Conservation (phyloP, 2,329 filamentous ascomycete genomes). For the Cylindrodendrum hubeiense region DNA sequence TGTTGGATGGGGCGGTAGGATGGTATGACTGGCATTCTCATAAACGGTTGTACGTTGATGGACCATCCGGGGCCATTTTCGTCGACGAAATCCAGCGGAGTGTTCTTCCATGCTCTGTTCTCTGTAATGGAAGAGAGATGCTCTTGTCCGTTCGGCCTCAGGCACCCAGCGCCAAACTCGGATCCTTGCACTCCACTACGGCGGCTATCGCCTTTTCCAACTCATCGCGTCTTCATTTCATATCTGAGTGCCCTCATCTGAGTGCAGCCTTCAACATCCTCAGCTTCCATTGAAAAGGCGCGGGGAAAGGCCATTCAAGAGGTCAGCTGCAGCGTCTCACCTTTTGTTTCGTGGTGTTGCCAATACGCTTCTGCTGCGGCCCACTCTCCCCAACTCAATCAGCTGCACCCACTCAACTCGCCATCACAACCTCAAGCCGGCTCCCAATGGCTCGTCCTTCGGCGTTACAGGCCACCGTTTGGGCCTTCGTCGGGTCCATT, state of each 20-base stretch:
- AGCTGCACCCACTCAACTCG: neutral
- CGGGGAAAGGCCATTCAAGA: too few species aligned
- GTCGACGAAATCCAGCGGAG: neutral
- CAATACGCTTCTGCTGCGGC: too few species aligned
- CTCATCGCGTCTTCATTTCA: too few species aligned
- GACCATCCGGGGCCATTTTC: neutral
- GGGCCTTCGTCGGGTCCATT: neutral
- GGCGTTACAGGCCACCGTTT: neutral
- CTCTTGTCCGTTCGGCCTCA: neutral
- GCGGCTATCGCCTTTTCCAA: too few species aligned
- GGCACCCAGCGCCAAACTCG: too few species aligned
- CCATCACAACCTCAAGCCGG: neutral
- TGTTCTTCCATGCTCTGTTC: neutral
- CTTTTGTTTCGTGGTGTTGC: too few species aligned
- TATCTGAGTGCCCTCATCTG: too few species aligned
- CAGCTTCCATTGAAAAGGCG: too few species aligned
- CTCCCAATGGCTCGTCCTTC: neutral
- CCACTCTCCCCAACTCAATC: neutral
- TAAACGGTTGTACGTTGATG: neutral
- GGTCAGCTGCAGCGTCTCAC: too few species aligned
- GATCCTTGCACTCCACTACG: too few species aligned
- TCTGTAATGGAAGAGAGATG: neutral
- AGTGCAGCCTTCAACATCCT: too few species aligned
- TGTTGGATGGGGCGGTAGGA: neutral
- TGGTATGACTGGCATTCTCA: neutral